Percentiles rank a stretch among this genome's conserved stretches.
Conservation (phyloP, 768 basidiomycete genomes). For the Mycena vulgaris region DNA sequence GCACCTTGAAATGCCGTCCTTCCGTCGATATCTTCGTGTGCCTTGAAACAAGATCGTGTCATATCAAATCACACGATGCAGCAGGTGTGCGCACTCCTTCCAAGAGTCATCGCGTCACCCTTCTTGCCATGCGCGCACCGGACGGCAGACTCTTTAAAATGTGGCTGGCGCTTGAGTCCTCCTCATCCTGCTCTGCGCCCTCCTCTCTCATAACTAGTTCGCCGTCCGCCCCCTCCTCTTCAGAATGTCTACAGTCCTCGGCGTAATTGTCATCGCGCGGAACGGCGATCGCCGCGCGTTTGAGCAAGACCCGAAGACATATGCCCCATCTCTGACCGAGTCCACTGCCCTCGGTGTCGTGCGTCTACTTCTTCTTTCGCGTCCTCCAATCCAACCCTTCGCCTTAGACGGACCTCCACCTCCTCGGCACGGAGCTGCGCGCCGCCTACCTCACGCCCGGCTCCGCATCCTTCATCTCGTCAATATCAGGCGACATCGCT, state of each 20-base stretch:
- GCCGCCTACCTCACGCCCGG: constrained; percentile 74
- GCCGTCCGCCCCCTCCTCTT: no score
- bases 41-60: not conserved
- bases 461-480: constrained; percentile 79
- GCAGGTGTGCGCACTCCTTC: not conserved
- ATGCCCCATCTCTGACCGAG: no score
- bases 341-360: no score
- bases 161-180: not conserved
- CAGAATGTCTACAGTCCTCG: no score
- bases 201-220: no score
- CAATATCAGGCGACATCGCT: constrained; percentile 77
- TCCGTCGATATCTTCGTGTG: not conserved
- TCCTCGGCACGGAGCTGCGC: constrained; percentile 75
- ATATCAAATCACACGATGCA: not conserved
- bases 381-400: not conserved
- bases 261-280: no score
- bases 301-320: no score
- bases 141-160: not conserved
- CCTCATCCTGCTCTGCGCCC: not conserved
- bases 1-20: not conserved
- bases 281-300: no score
- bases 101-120: not conserved
- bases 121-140: not conserved
- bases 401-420: constrained; percentile 73
- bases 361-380: no score